Conservation (phyloP, 768 basidiomycete genomes). For the Serendipita sp. region DNA sequence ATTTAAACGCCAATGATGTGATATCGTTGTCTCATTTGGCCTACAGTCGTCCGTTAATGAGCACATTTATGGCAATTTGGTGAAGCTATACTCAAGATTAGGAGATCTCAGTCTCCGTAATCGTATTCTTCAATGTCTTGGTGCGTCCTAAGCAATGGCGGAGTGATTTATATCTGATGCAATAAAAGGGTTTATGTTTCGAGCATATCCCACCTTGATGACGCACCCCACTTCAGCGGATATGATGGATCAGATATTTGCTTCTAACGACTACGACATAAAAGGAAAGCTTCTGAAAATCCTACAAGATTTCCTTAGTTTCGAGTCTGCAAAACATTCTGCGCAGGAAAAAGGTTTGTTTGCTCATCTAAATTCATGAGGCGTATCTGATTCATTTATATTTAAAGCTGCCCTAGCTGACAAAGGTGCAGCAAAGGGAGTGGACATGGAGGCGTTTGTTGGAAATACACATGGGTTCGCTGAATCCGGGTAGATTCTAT, state of each 20-base stretch:
- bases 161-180: background rate
- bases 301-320: conserved; percentile 79
- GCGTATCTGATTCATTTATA: background rate
- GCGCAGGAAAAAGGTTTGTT: conserved; percentile 47
- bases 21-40: background rate
- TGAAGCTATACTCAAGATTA: conserved; percentile 57
- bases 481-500: conserved; percentile 67
- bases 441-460: conserved; percentile 87
- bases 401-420: conserved; percentile 18
- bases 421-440: conserved; percentile 22
- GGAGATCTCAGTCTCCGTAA: conserved; percentile 40
- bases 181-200: conserved; percentile 70
- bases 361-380: background rate
- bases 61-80: conserved; percentile 57
- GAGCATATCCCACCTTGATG: conserved; percentile 84
- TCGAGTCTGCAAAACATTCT: conserved; percentile 64
- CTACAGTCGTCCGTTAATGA: conserved; percentile 60
- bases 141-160: conserved; percentile 26
- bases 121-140: conserved; percentile 74
- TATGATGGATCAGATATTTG: conserved; percentile 85
- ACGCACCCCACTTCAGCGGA: conserved; percentile 56
- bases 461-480: conserved; percentile 93
- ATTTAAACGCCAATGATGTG: background rate
- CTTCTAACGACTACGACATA: conserved; percentile 51
- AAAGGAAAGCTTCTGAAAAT: conserved; percentile 65